Base-by-base conservation (phyloP, 2,329 filamentous ascomycete species). In the Paraphaeosphaeria minitans region DNA sequence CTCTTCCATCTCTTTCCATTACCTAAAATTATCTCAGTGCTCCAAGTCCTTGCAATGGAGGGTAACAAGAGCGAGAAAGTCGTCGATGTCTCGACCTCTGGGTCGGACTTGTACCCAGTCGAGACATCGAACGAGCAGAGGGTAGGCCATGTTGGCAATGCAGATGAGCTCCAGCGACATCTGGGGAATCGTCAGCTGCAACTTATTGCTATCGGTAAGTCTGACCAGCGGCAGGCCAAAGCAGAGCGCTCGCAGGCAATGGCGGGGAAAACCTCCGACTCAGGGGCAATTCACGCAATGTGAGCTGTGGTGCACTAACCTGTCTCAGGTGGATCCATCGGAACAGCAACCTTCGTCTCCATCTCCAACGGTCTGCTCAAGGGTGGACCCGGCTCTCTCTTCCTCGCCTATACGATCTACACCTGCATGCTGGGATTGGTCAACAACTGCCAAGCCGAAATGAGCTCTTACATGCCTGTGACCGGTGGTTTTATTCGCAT, bases 381-480 rank as follows among this genome's bases (percentile, higher is more conserved):
- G 50, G 81, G 79, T 50, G 81, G 81, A 13, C 80, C 81, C 5
- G 80, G 74, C 43, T 82, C 78, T 58, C 76, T 88, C 46, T 80
- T 89, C 60, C 72, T 88, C 57, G 85, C 82, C 35, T 88, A 84
- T 68, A 79, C 78, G 16, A 59, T 85, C 47, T 86, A 87, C 69
- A 78, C 78, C 24, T 69, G 77, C 64, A 69, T 87, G 56, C 77
- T 88, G 53, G 85, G 78, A 22, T 74, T 85, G 50, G 83, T 88
- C 71, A 88, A 87, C 79, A 88, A 87, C 68, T 82, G 81, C 59
- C 78, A 87, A 56, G 86, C 86, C 6, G 86, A 89, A 71, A 89
- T 89, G 86, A 78, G 52, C 78, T 82, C 41, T 80, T 83, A 82
- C 58, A 85, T 86, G 79, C 86, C 87, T 22, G 81, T 89, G 35